Evolutionary conservation across 2,329 filamentous ascomycete species (phyloP), one percentile per base, ranked within the genome.

Genomic region (Microascus cirrosus): DNA sequence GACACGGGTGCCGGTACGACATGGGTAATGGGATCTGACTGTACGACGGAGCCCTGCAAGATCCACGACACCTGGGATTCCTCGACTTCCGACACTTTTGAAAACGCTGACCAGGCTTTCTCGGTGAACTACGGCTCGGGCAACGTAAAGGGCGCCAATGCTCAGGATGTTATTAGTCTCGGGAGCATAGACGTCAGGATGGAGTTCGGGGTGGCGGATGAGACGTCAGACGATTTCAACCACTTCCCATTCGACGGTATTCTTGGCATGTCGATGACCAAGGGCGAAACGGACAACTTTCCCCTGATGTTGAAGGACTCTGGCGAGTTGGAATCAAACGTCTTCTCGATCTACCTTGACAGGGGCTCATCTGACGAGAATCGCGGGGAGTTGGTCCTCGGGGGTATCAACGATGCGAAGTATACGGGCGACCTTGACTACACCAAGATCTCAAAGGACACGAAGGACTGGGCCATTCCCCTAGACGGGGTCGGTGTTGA

Each of bases 181-280:
- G 87, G 84, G 2, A 83, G 82, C 18, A 75, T 92, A 61, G 80
- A 77, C 50, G 67, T 90, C 15, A 69, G 77, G 1, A 78, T 90
- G 64, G 75, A 81, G 2, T 89, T 96, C 65, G 91, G 91, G 4
- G 71, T 92, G 60, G 89, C 87, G 24, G 81, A 79, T 36, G 79
- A 79, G 25, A 88, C 88, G 1, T 90, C 89, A 1, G 71, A 82
- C 56, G 85, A 94, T 62, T 95, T 96, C 69, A 72, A 75, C 32
- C 79, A 81, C 56, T 95, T 93, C 64, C 87, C 89, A 1, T 91
- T 95, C 70, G 91, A 96, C 68, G 91, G 91, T 25, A 95, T 96
- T 54, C 74, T 96, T 2, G 91, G 90, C 3, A 73, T 95, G 25
- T 87, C 88, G 18, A 84, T 85, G 64, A 79, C 79, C 60, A 73